Evolutionary conservation across 2,329 filamentous ascomycete genomes (phyloP).

Genomic region (Xenosphaeropsis pyriputrescens): DNA sequence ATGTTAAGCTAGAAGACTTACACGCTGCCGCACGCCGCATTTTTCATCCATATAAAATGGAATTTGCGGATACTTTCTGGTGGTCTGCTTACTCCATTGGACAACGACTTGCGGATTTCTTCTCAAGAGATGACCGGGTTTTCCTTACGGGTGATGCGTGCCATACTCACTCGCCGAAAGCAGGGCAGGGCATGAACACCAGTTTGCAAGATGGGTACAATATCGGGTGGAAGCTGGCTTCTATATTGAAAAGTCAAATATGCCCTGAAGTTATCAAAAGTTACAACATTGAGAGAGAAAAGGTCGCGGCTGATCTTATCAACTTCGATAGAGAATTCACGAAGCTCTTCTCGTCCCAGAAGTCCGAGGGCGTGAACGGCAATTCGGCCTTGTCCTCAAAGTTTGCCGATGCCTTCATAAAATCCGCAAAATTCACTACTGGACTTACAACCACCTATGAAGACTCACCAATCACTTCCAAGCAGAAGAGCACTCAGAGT

Average conservation of each 20-base stretch:
- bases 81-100: conserved; percentile 44
- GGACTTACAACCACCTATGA: conserved; percentile 44
- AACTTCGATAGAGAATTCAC: conserved; percentile 41
- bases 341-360: conserved; percentile 38
- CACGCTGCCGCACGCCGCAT: conserved; percentile 30
- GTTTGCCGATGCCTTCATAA: conserved; percentile 43
- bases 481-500: conserved; percentile 11
- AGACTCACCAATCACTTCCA: conserved; percentile 35
- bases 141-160: conserved; percentile 41
- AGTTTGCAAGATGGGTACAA: conserved; percentile 45
- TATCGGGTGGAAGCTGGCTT: conserved; percentile 40
- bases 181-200: conserved; percentile 43
- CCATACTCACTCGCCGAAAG: conserved; percentile 47
- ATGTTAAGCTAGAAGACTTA: conserved; percentile 34
- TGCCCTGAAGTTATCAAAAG: conserved; percentile 28
- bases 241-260: conserved; percentile 28
- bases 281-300: conserved; percentile 34
- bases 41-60: conserved; percentile 10
- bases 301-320: conserved; percentile 49
- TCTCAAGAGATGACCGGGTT: conserved; percentile 35
- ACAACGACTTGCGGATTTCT: conserved; percentile 41
- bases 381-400: not conserved
- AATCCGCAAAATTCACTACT: conserved; percentile 29
- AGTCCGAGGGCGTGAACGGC: conserved; percentile 24
- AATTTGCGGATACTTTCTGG: conserved; percentile 23